Percentiles rank a stretch among this genome's conserved stretches.
Evolutionary conservation across 495 filamentous ascomycete genomes (phyloP).

Genomic region (Aspergillus conjunctus): DNA sequence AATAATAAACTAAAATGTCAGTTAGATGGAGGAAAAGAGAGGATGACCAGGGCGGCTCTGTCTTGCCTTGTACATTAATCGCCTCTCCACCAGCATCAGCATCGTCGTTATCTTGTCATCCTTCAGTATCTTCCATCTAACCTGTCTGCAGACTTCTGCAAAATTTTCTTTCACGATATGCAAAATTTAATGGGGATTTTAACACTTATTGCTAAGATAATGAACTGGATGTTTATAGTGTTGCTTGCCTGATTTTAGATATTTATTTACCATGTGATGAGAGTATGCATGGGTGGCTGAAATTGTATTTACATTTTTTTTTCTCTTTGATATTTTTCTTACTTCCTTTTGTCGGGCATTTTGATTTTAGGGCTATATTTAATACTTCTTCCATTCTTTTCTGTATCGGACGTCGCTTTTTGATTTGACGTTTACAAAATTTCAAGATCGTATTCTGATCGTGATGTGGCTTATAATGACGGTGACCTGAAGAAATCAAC

Average conservation of each 20-base stretch:
- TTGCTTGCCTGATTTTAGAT: not conserved
- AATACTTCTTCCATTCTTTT: not conserved
- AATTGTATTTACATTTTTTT: not conserved
- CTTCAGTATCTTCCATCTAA: not conserved
- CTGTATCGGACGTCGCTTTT: not conserved
- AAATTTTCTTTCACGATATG: not conserved
- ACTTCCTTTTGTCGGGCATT: not conserved
- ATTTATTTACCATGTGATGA: not conserved
- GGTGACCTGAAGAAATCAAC: not conserved
- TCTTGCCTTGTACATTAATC: not conserved
- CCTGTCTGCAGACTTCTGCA: not conserved
- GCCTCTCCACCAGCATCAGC: not conserved
- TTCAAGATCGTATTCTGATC: not conserved
- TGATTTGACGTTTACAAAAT: not conserved
- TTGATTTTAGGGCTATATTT: not conserved
- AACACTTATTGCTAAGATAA: not conserved
- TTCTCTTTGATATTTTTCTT: not conserved
- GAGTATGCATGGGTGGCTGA: not conserved
- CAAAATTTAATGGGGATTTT: not conserved
- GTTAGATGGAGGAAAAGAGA: not conserved
- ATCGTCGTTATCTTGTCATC: not conserved
- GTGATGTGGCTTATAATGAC: not conserved
- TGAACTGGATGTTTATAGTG: constrained; percentile 5
- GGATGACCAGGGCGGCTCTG: not conserved
- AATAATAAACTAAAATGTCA: not conserved